A percentile compares a stretch with the other conserved stretches of the same genome.
Conservation (phyloP, 768 basidiomycete genomes). For the Chlorophyllum brunneum region DNA sequence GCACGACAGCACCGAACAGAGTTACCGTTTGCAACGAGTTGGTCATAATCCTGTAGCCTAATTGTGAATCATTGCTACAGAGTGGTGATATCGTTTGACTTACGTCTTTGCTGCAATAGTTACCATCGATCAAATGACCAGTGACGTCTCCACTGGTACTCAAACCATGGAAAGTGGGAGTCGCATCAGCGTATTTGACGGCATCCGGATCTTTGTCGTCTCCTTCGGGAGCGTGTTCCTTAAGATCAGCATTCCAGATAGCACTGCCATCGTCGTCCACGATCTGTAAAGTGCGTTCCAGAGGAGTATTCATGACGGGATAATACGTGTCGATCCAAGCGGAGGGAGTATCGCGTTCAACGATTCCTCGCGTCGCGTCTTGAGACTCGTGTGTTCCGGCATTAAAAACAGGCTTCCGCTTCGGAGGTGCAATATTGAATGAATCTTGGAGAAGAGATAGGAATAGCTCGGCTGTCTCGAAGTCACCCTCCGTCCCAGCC, state of each 20-base stretch:
- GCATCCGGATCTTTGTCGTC: conserved; percentile 73
- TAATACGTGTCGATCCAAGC: conserved; percentile 91
- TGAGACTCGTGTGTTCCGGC: conserved; percentile 72
- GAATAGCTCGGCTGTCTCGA: conserved; percentile 60
- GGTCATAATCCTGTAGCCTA: conserved; percentile 35
- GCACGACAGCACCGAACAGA: background rate
- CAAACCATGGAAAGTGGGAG: conserved; percentile 83
- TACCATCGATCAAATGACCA: conserved; percentile 71
- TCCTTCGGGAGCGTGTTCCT: conserved; percentile 43
- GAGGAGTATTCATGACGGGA: conserved; percentile 79
- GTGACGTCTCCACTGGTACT: conserved; percentile 72
- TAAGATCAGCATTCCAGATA: conserved; percentile 47
- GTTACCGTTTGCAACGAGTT: conserved; percentile 41
- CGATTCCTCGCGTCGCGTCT: conserved; percentile 57
- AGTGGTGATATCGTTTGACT: conserved; percentile 3
- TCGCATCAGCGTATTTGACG: conserved; percentile 54
- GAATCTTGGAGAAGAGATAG: conserved; percentile 65
- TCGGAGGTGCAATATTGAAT: conserved; percentile 46
- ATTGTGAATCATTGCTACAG: background rate
- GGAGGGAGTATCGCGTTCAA: conserved; percentile 42
- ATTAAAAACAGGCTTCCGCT: conserved; percentile 52
- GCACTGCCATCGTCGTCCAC: conserved; percentile 4
- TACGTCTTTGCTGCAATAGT: conserved; percentile 70
- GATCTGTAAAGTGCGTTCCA: conserved; percentile 50
- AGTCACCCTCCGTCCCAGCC: conserved; percentile 61